Evolutionary conservation across 148 eudicot genomes (phyloP).

Genomic region (Silene latifolia): DNA sequence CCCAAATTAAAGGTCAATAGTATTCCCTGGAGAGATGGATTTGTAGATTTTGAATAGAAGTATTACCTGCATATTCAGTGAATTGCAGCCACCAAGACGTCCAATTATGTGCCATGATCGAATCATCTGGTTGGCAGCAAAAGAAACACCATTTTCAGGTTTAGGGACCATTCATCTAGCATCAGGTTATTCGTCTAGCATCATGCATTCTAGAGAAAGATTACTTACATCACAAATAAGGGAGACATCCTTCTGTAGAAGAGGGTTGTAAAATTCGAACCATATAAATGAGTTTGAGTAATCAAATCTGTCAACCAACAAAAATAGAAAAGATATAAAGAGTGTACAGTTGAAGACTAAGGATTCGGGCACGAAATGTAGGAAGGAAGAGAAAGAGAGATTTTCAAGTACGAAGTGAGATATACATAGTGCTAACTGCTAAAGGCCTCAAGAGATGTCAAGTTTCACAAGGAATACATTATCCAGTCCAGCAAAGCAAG

Average conservation of each 20-base stretch:
- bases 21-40: not conserved
- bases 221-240: slow-evolving; percentile 82
- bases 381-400: not conserved
- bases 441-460: not conserved
- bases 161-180: not conserved
- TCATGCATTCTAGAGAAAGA: slow-evolving; percentile 13
- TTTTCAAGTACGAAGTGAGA: not conserved
- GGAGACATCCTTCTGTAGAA: slow-evolving; percentile 66
- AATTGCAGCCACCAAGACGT: slow-evolving; percentile 97
- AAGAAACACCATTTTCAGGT: slow-evolving; percentile 1
- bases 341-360: not conserved
- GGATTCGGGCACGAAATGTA: not conserved
- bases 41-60: not conserved
- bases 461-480: not conserved
- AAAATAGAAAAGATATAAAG: not conserved
- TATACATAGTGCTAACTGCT: not conserved
- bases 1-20: not conserved
- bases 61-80: slow-evolving; percentile 93
- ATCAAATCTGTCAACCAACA: slow-evolving; percentile 57
- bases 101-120: slow-evolving; percentile 96
- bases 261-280: slow-evolving; percentile 89
- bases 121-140: slow-evolving; percentile 49
- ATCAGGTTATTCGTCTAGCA: not conserved
- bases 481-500: not conserved
- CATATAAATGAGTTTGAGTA: slow-evolving; percentile 81